These are phyloP conservation scores for Gyrodon lividus DNA, from an alignment of 768 basidiomycete species.

Conservation along the genomic window DNA sequence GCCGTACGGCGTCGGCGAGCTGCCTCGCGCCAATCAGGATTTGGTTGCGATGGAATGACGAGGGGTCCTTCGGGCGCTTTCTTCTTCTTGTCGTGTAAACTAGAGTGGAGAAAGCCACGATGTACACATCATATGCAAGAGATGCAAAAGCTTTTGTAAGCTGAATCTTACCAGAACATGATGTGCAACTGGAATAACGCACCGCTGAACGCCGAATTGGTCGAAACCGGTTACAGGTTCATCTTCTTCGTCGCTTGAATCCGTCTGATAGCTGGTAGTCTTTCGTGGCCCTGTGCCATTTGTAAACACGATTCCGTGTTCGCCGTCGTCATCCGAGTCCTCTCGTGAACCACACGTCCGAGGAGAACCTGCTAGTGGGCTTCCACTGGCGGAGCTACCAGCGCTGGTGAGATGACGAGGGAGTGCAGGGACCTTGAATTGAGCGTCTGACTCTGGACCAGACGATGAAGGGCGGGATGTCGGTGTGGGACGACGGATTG, in stretches of 20 bases:
- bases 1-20: conserved; percentile 56
- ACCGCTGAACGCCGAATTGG: conserved; percentile 80
- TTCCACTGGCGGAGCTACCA: conserved; percentile 45
- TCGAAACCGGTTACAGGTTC: conserved; percentile 74
- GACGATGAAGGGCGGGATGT: conserved; percentile 60
- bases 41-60: conserved; percentile 83
- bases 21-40: conserved; percentile 86
- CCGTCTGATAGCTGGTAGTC: conserved; percentile 28
- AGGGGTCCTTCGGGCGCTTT: conserved; percentile 58
- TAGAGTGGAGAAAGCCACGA: conserved; percentile 29
- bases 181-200: conserved; percentile 42
- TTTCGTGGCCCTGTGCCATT: conserved; percentile 24
- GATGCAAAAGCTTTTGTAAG: conserved; percentile 59
- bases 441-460: conserved; percentile 58
- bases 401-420: conserved; percentile 52
- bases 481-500: conserved; percentile 76
- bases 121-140: conserved; percentile 2
- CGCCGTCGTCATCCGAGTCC: conserved; percentile 27
- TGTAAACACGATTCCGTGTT: conserved; percentile 24
- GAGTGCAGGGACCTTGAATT: conserved; percentile 59
- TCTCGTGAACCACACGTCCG: conserved; percentile 24
- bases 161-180: conserved; percentile 52
- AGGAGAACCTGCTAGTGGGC: conserved; percentile 59
- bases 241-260: conserved; percentile 64
- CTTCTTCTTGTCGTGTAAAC: conserved; percentile 43